Conservation (phyloP, 257 asterid species). For the Knoxia roxburghii region DNA sequence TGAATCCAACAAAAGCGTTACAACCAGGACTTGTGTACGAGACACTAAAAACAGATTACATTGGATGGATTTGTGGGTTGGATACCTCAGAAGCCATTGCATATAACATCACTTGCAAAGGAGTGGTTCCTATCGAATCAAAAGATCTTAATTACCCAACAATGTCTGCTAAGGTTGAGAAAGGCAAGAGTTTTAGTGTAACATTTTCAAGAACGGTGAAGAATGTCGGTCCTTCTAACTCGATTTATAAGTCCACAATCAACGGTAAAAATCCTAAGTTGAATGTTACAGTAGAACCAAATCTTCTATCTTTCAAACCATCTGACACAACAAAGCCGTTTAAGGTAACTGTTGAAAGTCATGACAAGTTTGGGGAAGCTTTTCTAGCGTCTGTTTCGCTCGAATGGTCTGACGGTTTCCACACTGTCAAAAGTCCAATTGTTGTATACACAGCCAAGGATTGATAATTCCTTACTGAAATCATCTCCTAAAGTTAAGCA, state of each 20-base stretch:
- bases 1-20: slow-evolving; percentile 23
- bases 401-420: slow-evolving; percentile 35
- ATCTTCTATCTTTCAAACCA: slow-evolving; percentile 20
- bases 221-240: slow-evolving; percentile 23
- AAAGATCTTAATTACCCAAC: slow-evolving; percentile 38
- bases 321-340: slow-evolving; percentile 26
- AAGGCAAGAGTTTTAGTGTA: not conserved
- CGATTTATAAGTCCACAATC: slow-evolving; percentile 13
- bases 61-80: slow-evolving; percentile 12
- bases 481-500: too few relatives aligned
- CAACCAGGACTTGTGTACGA: slow-evolving; percentile 23
- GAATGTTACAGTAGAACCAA: slow-evolving; percentile 23
- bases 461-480: too few relatives aligned
- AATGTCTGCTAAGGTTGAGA: slow-evolving; percentile 14
- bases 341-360: slow-evolving; percentile 25
- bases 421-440: slow-evolving; percentile 19
- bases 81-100: not conserved
- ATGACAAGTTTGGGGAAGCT: not conserved
- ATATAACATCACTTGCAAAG: slow-evolving; percentile 1
- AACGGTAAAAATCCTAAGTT: not conserved
- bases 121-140: not conserved
- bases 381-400: slow-evolving; percentile 22
- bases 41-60: slow-evolving; percentile 2
- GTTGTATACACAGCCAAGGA: slow-evolving; percentile 1
- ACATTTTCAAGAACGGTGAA: slow-evolving; percentile 30